A percentile compares a stretch with the other conserved stretches of the same genome.
Evolutionary conservation across 1,284 basidiomycete species (phyloP).

Genomic region (Takashimella koratensis): DNA sequence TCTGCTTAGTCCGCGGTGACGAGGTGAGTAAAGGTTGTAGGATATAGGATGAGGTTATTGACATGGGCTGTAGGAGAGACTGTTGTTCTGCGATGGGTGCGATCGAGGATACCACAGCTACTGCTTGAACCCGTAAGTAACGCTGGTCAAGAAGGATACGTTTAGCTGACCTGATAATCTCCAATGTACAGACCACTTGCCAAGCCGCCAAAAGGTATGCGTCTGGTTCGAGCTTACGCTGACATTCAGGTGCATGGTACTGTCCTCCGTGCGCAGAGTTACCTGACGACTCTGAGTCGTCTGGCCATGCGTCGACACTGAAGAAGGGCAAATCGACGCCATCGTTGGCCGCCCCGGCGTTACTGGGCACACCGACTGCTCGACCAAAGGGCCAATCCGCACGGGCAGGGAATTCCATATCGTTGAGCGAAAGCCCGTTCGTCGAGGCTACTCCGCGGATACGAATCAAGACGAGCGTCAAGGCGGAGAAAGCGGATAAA

Average conservation of each 20-base stretch:
- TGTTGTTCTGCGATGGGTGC: constrained; percentile 91
- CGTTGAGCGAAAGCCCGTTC: background rate
- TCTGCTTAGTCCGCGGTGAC: constrained; percentile 78
- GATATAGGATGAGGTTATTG: background rate
- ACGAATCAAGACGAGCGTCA: constrained; percentile 6
- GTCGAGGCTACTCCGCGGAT: constrained; percentile 4
- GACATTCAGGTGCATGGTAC: constrained; percentile 24
- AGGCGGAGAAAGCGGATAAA: background rate
- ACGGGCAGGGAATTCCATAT: constrained; percentile 3
- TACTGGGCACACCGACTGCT: background rate
- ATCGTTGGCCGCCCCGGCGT: constrained; percentile 11
- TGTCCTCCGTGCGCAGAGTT: constrained; percentile 19
- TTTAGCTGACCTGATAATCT: too few species aligned
- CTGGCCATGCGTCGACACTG: background rate
- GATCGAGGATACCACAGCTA: constrained; percentile 94
- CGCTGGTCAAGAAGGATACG: too few species aligned
- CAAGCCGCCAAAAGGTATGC: constrained; percentile 64
- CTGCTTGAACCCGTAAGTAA: constrained; percentile 66
- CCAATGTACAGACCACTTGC: constrained; percentile 56
- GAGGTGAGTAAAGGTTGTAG: too few species aligned
- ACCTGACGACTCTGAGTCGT: background rate
- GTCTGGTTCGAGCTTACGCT: constrained; percentile 1
- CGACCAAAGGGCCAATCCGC: constrained; percentile 15
- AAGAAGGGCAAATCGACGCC: constrained; percentile 1
- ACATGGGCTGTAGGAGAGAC: constrained; percentile 58